Base-by-base conservation (phyloP, 2,329 filamentous ascomycete genomes). In the Cladosporium sp. region DNA sequence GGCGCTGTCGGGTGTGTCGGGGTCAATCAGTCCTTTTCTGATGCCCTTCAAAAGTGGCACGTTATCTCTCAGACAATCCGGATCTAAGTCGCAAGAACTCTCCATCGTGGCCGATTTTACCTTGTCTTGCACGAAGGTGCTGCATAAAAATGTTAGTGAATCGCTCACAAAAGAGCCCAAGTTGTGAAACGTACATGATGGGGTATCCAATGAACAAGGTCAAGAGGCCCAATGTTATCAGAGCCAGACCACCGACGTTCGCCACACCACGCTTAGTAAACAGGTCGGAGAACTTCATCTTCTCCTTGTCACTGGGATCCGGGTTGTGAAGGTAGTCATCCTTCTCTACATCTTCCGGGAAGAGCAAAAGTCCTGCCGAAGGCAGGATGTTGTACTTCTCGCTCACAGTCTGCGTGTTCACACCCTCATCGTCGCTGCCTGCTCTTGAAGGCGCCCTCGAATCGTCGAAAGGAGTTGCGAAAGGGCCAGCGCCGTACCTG, bases 371-470 rank as follows among this genome's bases (percentile, higher is more conserved):
- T 5, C 83, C 83, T 11, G 83, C 80, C 2, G 82, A 84, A 1
- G 85, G 84, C 65, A 81, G 74, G 49, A 88, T 87, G 63, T 86
- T 86, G 68, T 84, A 87, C 67, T 87, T 87, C 63, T 86, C 82
- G 13, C 82, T 82, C 3, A 87, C 84, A 1, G 84, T 87, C 70
- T 87, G 84, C 0, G 84, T 87, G 62, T 86, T 87, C 49, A 86
- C 70, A 61, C 77, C 74, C 16, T 84, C 79, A 22, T 85, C 82
- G 43, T 86, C 81, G 61, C 81, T 85, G n/a, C 76, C 80, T 16
- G 78, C 74, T 56, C 79, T 71, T 46, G 82, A 85, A 2, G 78
- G 77, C 10, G 77, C 74, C 58, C 77, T 72, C 4, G 80, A 82
- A 56, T 85, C 81, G 54, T 80, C 78, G 58, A 83, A 84, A 0